Percentiles rank a stretch among this genome's conserved stretches.
phyloP scores from a whole-genome alignment of 192 early-diverging fungal species.

The Gamsiella multidivaricata region DNA sequence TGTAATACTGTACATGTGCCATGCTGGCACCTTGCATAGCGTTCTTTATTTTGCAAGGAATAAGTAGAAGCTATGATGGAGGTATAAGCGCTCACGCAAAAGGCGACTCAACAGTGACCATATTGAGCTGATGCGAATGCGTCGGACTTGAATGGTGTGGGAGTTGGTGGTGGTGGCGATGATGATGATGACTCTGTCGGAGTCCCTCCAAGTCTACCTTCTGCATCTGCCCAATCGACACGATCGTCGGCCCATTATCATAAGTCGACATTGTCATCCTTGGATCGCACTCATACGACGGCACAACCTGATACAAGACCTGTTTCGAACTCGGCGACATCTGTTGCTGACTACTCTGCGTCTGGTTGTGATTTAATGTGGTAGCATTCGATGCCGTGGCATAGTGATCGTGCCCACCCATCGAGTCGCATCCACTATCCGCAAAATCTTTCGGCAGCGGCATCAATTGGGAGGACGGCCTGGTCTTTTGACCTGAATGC shows the following conservation, averaged over 20 bases:
- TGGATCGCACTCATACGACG: conserved; percentile 11
- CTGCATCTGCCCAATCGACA: conserved; percentile 38
- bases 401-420: conserved; percentile 23
- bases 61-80: too few relatives aligned
- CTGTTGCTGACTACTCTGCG: conserved; percentile 4
- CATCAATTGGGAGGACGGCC: conserved; percentile 35
- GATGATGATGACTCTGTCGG: conserved; percentile 24
- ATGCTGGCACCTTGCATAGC: too few relatives aligned
- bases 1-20: neutral
- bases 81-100: conserved; percentile 33
- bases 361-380: conserved; percentile 21
- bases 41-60: too few relatives aligned
- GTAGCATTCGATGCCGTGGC: conserved; percentile 33
- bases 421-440: conserved; percentile 28
- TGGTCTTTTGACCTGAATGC: neutral
- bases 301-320: neutral
- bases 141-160: neutral
- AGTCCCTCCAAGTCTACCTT: conserved; percentile 50
- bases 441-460: conserved; percentile 24
- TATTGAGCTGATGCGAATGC: conserved; percentile 27
- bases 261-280: conserved; percentile 28
- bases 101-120: conserved; percentile 30
- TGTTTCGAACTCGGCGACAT: neutral
- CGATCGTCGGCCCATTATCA: conserved; percentile 37
- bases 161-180: conserved; percentile 2